A percentile compares a stretch with the other conserved stretches of the same genome.
These are phyloP conservation scores for Cyclotella choctawhatcheeana DNA, from an alignment of 108 stramenopile genomes.

Conservation along the genomic window DNA sequence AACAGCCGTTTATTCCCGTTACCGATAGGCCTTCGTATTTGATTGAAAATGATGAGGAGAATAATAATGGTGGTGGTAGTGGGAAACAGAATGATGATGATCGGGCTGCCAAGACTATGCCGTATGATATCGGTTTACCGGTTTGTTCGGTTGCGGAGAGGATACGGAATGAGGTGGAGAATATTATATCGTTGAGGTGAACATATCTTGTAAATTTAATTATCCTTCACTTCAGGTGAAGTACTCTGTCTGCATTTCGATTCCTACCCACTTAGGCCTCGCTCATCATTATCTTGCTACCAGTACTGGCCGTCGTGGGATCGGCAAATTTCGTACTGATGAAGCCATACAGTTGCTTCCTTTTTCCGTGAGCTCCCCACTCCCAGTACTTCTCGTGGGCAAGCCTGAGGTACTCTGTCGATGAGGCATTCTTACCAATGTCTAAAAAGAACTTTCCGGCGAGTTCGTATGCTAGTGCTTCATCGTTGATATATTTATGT, in stretches of 20 bases:
- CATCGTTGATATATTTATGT: slow-evolving; percentile 27
- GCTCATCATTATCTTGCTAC: too few relatives aligned
- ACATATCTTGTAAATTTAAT: too few relatives aligned
- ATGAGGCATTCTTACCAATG: not conserved
- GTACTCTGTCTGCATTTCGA: too few relatives aligned
- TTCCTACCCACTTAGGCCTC: too few relatives aligned
- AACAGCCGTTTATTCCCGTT: slow-evolving; percentile 65
- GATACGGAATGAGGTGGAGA: slow-evolving; percentile 40
- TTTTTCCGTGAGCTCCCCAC: too few relatives aligned
- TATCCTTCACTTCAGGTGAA: too few relatives aligned
- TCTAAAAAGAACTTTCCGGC: slow-evolving; percentile 25
- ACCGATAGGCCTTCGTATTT: slow-evolving; percentile 28
- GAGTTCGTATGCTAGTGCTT: slow-evolving; percentile 17
- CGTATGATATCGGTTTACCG: slow-evolving; percentile 57
- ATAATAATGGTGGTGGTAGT: not conserved
- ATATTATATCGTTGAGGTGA: slow-evolving; percentile 22
- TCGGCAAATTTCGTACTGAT: too few relatives aligned
- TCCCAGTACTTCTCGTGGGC: slow-evolving; percentile 19
- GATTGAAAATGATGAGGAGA: slow-evolving; percentile 12
- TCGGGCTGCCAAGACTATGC: slow-evolving; percentile 37
- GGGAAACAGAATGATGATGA: slow-evolving; percentile 31
- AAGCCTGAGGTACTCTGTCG: slow-evolving; percentile 4
- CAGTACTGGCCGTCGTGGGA: too few relatives aligned
- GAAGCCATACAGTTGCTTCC: too few relatives aligned
- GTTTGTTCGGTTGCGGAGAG: slow-evolving; percentile 46